Evolutionary conservation across 495 filamentous ascomycete genomes (phyloP), one percentile per base, ranked within the genome.

Genomic region (Penicillium waksmanii): DNA sequence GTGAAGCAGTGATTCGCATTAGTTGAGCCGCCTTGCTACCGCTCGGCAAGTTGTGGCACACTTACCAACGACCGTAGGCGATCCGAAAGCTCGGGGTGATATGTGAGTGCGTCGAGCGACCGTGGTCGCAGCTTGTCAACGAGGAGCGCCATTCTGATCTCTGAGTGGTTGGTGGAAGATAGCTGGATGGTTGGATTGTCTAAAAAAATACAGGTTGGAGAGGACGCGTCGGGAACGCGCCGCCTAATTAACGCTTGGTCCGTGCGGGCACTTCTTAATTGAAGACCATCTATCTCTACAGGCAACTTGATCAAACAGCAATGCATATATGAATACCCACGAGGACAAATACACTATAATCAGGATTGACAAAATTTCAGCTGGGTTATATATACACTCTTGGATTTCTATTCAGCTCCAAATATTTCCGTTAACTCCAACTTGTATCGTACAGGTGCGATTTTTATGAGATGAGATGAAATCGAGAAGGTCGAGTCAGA

Each of bases 121-220:
- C 90, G 85, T n/a, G 95, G 95, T 21, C 95, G 87, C 70, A 97
- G 87, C 67, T 95, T 97, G 71, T 98, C 95, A 12, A 98, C 94
- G 40, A 97, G 88, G 27, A 98, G 85, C 55, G 87, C 84, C 87
- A 90, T 89, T 60, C 42, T 68, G 36, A 43, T 11, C 27, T 17
- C 12, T 60, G 13, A 10, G 46, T 21, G 23, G 11, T 11, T 33
- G 11, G 19, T 17, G 12, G 43, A 27, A 58, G 13, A 19, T 46
- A 57, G 48, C 42, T 51, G 23, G 47, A 48, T 33, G 10, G 38
- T 53, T 36, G 51, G 38, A 23, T 18, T 21, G 56, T 61, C 27
- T 31, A 8, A 10, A 55, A 64, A 60, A 60, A 58, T 63, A 64
- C 53, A 53, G 56, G 50, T 48, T 54, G 52, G 57, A 52, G 58